phyloP scores from a whole-genome alignment of 345 rosid species.

The Bruguiera parviflora region DNA sequence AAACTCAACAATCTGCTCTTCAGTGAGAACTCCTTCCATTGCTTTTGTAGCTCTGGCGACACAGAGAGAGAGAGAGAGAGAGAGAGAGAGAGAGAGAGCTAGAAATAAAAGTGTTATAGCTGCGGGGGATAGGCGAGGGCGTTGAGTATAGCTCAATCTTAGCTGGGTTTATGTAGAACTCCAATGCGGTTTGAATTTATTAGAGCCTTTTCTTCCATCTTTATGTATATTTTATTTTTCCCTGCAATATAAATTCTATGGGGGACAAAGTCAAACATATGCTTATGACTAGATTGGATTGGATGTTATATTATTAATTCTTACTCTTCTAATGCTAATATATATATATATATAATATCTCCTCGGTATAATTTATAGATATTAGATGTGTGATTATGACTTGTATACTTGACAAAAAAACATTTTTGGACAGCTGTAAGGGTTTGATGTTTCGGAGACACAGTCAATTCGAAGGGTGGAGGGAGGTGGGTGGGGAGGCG shows the following conservation, averaged over 20 bases:
- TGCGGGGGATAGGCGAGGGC: neutral
- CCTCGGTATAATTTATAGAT: neutral
- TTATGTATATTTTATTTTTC: neutral
- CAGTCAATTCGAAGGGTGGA: conserved; percentile 34
- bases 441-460: conserved; percentile 43
- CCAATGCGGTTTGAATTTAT: conserved; percentile 13
- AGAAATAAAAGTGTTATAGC: neutral
- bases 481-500: conserved; percentile 21
- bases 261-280: conserved; percentile 22
- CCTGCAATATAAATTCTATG: neutral
- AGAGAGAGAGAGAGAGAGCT: neutral
- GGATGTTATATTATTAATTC: neutral
- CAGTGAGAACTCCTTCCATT: conserved; percentile 39
- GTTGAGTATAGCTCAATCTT: conserved; percentile 43
- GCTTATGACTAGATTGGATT: conserved; percentile 14
- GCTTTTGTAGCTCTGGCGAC: neutral
- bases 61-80: conserved; percentile 14
- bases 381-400: neutral
- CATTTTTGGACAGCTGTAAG: conserved; percentile 41
- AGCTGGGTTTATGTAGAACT: conserved; percentile 50
- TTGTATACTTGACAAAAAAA: neutral
- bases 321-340: neutral
- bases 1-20: conserved; percentile 73
- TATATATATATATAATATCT: neutral
- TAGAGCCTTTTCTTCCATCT: neutral